Evolutionary conservation across 176 grass and related monocot species (phyloP).

Genomic region (Microstegium vimineum): DNA sequence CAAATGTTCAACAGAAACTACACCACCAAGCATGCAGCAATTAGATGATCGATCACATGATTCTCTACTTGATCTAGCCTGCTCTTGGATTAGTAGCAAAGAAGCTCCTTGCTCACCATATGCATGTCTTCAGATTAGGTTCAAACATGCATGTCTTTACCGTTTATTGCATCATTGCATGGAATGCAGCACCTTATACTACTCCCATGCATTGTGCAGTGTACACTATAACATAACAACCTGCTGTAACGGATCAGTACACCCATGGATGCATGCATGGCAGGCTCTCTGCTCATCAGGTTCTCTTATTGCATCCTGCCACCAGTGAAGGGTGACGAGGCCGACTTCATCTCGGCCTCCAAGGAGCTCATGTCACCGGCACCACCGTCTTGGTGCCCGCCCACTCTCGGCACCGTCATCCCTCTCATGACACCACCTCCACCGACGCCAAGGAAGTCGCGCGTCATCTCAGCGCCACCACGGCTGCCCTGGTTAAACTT

Average conservation of each 20-base stretch:
- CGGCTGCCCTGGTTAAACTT: constrained; percentile 58
- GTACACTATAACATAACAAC: constrained; percentile 21
- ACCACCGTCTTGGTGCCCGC: constrained; percentile 33
- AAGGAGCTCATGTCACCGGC: constrained; percentile 48
- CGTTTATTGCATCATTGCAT: neutral
- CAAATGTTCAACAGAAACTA: constrained; percentile 3
- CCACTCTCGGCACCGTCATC: constrained; percentile 43
- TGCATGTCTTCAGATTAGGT: neutral
- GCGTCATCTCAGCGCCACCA: constrained; percentile 57
- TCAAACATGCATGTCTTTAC: neutral
- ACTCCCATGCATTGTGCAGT: neutral
- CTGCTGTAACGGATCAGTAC: neutral
- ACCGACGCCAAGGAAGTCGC: constrained; percentile 82
- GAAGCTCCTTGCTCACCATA: neutral
- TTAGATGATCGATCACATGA: neutral
- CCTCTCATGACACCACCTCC: constrained; percentile 51
- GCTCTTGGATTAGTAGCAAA: constrained; percentile 6
- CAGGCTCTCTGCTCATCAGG: neutral
- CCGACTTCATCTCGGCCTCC: constrained; percentile 78
- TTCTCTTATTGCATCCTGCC: constrained; percentile 54
- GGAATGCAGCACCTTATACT: constrained; percentile 15
- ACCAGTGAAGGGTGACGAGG: constrained; percentile 59
- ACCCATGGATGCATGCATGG: neutral
- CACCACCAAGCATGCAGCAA: neutral
- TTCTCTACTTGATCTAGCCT: constrained; percentile 22